Evolutionary conservation across 2,329 filamentous ascomycete genomes (phyloP), one percentile per base, ranked within the genome.

Genomic region (Venturiaceae sp.): DNA sequence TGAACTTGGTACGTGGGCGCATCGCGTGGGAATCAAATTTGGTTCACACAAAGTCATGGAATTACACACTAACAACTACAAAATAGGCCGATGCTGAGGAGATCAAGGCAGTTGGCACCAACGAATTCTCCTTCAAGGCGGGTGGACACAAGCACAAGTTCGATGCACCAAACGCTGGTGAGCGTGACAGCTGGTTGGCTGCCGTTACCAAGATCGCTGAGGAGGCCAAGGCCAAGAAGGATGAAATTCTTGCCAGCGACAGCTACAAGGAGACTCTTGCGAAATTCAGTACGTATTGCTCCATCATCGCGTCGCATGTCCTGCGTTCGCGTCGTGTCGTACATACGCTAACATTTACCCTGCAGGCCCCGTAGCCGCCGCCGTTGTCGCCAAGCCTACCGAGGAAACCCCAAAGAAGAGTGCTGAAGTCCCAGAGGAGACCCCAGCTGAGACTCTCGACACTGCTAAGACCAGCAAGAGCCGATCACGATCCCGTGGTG

Each of bases 71-170:
- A 64, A 80, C 77, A 53, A n/a, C 58, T 58, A 32, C 23, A 8
- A 41, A 64, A 53, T 68, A 86, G 82, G 74, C 82, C 65, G 85
- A 88, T 59, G 77, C 84, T 61, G 78, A 81, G 50, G 90, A 95
- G 71, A 81, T 95, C 60, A 81, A 82, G 72, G 83, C 85, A 73
- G 87, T 91, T 62, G 88, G 90, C 61, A 70, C 82, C 64, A 82
- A 83, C 76, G 92, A 94, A 76, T 96, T 99, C 80, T 79, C 84
- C 69, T 88, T 97, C 80, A 89, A 86, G 71, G 77, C 88, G 70
- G 85, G 87, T 75, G 88, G 87, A 66, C 87, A 95, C 77, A 95
- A 96, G 84, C 91, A 96, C 82, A 83, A 83, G 61, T 96, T 99
- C 82, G 92, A 96, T 83, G 90, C 92, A 60, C 69, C 78, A 67